Base-by-base conservation (phyloP, 2,329 filamentous ascomycete species). In the Colletotrichum viniferum region DNA sequence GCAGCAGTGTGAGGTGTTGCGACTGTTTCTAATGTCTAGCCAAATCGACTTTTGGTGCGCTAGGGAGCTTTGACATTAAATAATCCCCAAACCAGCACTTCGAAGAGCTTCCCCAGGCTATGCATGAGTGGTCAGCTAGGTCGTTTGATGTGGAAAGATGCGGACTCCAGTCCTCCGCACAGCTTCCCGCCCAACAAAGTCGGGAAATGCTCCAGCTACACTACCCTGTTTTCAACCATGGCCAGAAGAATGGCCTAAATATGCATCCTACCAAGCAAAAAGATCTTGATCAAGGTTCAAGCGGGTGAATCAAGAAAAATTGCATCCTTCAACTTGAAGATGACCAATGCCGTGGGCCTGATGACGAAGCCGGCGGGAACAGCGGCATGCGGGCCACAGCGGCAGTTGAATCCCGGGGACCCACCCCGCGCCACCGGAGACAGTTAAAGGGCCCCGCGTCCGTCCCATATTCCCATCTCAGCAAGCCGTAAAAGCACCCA, bases 211-310 rank as follows among this genome's bases (percentile, higher is more conserved):
- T 52, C 43, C n/a, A 52, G n/a, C 43, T 21, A 24, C 43, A 13
- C 5, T 52, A 0, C 1, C 43, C n/a, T 7, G 12, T 4, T 52
- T 9, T 1, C 10, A 21, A 1, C 43, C 10, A 13, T 2, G n/a
- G 6, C n/a, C 0, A 24, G n/a, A 52, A 52, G 0, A 0, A 21
- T 13, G 2, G 3, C 10, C 10, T 52, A 7, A n/a, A 7, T 4
- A 13, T 52, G n/a, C n/a, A 9, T 12, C 6, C 8, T 52, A 12
- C 10, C 1, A 52, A 52, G 21, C 1, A 13, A 21, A 52, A 7
- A 7, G 10, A 52, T 13, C 3, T 13, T 21, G 10, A 21, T 4
- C 43, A 52, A 52, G 10, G 43, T 3, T 4, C 43, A 13, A 7
- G 43, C 10, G 6, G 43, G 6, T 13, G 43, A 52, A 21, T 21